Conservation (phyloP, 2,329 filamentous ascomycete species). For the Curvularia verruculosa region DNA sequence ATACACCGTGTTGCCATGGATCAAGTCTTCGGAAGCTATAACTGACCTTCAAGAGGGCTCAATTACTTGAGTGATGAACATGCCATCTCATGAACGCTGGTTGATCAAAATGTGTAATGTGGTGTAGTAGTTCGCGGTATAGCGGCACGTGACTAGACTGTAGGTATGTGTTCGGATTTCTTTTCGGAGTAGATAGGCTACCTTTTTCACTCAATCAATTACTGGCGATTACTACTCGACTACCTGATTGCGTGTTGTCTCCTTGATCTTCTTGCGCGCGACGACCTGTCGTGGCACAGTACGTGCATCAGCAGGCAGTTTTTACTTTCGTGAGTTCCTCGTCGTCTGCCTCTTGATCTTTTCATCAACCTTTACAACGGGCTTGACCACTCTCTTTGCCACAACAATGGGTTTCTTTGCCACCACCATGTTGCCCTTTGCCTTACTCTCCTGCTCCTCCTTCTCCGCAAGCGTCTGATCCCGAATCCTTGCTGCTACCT, state of each 20-base stretch:
- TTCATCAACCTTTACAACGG: slow-evolving; percentile 4
- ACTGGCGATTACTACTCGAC: too few species aligned
- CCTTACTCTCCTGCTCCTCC: neutral
- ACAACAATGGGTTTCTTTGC: slow-evolving; percentile 9
- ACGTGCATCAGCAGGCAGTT: fast-evolving
- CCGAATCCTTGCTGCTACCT: slow-evolving; percentile 38
- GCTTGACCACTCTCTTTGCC: slow-evolving; percentile 2
- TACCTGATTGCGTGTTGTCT: too few species aligned
- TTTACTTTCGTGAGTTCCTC: slow-evolving; percentile 6
- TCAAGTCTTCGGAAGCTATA: neutral
- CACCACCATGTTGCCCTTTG: neutral
- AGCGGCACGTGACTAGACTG: too few species aligned
- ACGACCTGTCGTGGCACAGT: too few species aligned
- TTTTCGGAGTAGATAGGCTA: too few species aligned
- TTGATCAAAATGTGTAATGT: too few species aligned
- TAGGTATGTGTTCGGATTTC: too few species aligned
- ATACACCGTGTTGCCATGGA: neutral
- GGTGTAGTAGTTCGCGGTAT: too few species aligned
- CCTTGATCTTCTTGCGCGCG: too few species aligned
- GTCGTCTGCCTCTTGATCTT: slow-evolving; percentile 37
- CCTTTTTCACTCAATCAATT: too few species aligned
- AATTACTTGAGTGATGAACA: neutral
- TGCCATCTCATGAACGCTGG: too few species aligned
- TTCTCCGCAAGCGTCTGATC: slow-evolving; percentile 27
- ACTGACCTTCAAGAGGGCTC: neutral